These are phyloP conservation scores for Capronia americana DNA, from an alignment of 2,329 filamentous ascomycete species.

Conservation along the genomic window DNA sequence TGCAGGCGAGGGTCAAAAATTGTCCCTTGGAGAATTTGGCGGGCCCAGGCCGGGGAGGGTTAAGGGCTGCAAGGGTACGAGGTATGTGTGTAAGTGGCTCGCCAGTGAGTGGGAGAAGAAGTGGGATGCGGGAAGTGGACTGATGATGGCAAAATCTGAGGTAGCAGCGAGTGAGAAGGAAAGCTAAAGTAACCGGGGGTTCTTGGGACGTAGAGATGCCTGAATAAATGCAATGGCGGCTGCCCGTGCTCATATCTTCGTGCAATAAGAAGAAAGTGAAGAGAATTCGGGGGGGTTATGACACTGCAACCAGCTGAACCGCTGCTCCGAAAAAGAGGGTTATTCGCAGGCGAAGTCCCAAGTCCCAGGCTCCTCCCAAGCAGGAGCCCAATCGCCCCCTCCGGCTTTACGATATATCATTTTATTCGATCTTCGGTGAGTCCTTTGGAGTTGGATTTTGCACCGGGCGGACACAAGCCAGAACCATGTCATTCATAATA, in stretches of 20 bases:
- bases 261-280: slow-evolving; percentile 6
- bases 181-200: slow-evolving; percentile 9
- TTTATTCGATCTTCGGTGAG: slow-evolving; percentile 16
- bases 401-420: slow-evolving; percentile 7
- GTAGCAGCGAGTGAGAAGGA: slow-evolving; percentile 10
- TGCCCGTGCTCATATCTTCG: neutral
- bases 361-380: slow-evolving; percentile 4
- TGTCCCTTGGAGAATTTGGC: slow-evolving; percentile 22
- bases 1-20: slow-evolving; percentile 28
- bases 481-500: slow-evolving; percentile 7
- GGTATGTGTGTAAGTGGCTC: neutral
- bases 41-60: slow-evolving; percentile 11
- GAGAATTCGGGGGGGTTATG: neutral
- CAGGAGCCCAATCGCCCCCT: slow-evolving; percentile 14
- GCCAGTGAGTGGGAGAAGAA: slow-evolving; percentile 6
- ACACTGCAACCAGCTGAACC: neutral
- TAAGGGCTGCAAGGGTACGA: slow-evolving; percentile 9
- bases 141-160: slow-evolving; percentile 23
- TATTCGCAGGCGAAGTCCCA: neutral
- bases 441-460: slow-evolving; percentile 12
- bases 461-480: slow-evolving; percentile 12
- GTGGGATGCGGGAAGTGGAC: slow-evolving; percentile 26
- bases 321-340: slow-evolving; percentile 3
- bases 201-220: slow-evolving; percentile 10
- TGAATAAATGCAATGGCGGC: slow-evolving; percentile 1